Evolutionary conservation across 768 basidiomycete genomes (phyloP), one percentile per base, ranked within the genome.

Genomic region (Cytidiella melzeri): DNA sequence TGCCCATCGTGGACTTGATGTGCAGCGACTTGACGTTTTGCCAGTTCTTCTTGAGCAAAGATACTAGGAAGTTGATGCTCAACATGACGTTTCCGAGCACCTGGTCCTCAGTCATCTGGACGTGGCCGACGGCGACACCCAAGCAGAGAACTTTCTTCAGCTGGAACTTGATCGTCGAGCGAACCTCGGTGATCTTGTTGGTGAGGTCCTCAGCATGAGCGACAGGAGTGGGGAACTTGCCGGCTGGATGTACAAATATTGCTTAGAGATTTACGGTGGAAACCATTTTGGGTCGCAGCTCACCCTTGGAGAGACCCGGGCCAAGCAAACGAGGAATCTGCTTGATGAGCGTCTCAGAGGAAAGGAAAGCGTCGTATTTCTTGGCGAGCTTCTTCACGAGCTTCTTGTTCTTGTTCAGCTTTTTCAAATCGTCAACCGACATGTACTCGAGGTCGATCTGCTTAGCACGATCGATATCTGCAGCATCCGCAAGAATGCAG

Each of bases 401-500:
- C 76, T 99, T 99, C 80, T 99, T 98, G 83, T 98, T 99, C 77
- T 96, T 95, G 86, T 95, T 96, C 57, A 97, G 81, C 93, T 99
- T 99, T 74, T 99, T 98, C 73, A 98, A 77, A 73, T 99, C 96
- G 61, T 98, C 96, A 59, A 97, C 96, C 57, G 92, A 94, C 93
- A 95, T 96, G 77, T 97, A 96, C 69, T 94, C 93, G 60, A 97
- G 83, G 62, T 93, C 90, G 54, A 96, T 94, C 71, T 92, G 89
- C 77, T 97, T 97, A 46, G 93, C 93, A 65, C 92, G 86, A 73
- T 99, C 96, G 68, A 98, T 96, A 73, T 99, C 96, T 65, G 86
- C 86, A 23, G 95, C 96, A 73, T 99, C 96, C 51, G 95, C 96
- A 58, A 99, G 90, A 80, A 98, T 97, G 80, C 96, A 98, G 67